Percentiles rank a stretch among this genome's conserved stretches.
phyloP scores from a whole-genome alignment of 2,329 filamentous ascomycete genomes.

The Tolypocladium amazonense region DNA sequence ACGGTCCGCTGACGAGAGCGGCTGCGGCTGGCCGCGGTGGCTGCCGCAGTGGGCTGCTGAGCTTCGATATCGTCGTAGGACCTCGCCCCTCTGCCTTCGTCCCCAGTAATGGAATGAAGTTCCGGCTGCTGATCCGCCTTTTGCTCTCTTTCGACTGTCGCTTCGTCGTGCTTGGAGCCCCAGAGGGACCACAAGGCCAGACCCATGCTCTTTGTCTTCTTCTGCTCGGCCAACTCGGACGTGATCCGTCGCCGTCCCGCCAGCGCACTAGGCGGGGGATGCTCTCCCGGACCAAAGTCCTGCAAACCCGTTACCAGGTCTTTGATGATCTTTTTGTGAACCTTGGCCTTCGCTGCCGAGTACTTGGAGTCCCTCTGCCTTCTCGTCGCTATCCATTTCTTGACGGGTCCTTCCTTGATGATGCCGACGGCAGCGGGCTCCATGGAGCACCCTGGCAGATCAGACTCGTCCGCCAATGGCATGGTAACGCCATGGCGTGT shows the following conservation, averaged over 20 bases:
- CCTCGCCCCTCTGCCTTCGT: constrained; percentile 32
- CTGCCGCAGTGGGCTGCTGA: constrained; percentile 19
- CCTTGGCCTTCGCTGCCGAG: constrained; percentile 53
- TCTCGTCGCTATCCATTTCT: constrained; percentile 74
- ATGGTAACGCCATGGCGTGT: constrained; percentile 67
- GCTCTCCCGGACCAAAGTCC: constrained; percentile 59
- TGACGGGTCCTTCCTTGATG: constrained; percentile 68
- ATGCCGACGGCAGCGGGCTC: constrained; percentile 58
- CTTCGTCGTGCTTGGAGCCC: constrained; percentile 82
- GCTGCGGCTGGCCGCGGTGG: constrained; percentile 19
- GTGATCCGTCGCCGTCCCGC: constrained; percentile 53
- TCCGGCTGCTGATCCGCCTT: constrained; percentile 31
- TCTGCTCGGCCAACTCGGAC: constrained; percentile 31
- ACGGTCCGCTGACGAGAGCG: constrained; percentile 36
- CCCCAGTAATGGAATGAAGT: constrained; percentile 20
- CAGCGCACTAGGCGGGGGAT: constrained; percentile 73
- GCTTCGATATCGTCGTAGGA: constrained; percentile 28
- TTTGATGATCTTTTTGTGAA: constrained; percentile 63
- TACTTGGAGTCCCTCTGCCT: constrained; percentile 64
- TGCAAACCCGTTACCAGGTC: constrained; percentile 65
- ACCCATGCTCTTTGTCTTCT: constrained; percentile 59
- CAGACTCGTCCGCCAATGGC: constrained; percentile 50
- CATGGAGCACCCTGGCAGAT: constrained; percentile 57
- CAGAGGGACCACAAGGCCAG: constrained; percentile 77
- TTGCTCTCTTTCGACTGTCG: constrained; percentile 51